Conservation (phyloP, 139 green algal species). For the Picocystis salinarum region DNA sequence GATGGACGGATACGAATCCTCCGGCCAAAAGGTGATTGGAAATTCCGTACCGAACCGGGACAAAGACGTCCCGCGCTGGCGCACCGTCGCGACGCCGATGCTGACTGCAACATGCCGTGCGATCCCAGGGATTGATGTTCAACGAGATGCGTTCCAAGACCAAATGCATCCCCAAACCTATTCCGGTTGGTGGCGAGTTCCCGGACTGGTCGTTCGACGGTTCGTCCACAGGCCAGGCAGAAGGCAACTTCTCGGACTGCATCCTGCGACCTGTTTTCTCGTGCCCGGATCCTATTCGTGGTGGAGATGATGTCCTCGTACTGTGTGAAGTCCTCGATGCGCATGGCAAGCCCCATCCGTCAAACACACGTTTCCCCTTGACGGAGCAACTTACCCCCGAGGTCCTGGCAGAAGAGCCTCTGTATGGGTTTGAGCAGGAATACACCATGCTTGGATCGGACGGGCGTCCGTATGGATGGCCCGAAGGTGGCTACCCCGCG, state of each 20-base stretch:
- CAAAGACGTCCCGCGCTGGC: background rate
- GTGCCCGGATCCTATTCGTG: constrained; percentile 71
- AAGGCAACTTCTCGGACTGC: constrained; percentile 79
- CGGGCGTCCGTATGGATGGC: constrained; percentile 50
- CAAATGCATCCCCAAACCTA: constrained; percentile 57
- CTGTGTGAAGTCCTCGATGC: constrained; percentile 55
- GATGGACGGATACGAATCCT: constrained; percentile 47
- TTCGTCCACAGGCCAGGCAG: constrained; percentile 57
- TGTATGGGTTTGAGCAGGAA: constrained; percentile 82
- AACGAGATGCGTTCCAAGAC: constrained; percentile 89
- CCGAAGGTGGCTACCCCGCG: constrained; percentile 57
- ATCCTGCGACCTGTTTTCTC: constrained; percentile 67
- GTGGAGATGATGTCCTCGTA: constrained; percentile 66
- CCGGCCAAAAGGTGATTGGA: constrained; percentile 16
- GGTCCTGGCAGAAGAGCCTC: constrained; percentile 31
- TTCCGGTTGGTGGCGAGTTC: constrained; percentile 47
- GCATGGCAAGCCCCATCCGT: constrained; percentile 47
- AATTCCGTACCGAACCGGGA: background rate
- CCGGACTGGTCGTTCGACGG: constrained; percentile 69
- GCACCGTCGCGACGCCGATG: background rate
- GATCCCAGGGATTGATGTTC: constrained; percentile 54
- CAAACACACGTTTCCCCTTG: constrained; percentile 67
- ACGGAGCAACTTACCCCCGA: constrained; percentile 41
- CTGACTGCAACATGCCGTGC: background rate
- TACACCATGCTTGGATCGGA: constrained; percentile 57